phyloP scores from a whole-genome alignment of 208 protist genomes.

The Entamoeba histolytica region DNA sequence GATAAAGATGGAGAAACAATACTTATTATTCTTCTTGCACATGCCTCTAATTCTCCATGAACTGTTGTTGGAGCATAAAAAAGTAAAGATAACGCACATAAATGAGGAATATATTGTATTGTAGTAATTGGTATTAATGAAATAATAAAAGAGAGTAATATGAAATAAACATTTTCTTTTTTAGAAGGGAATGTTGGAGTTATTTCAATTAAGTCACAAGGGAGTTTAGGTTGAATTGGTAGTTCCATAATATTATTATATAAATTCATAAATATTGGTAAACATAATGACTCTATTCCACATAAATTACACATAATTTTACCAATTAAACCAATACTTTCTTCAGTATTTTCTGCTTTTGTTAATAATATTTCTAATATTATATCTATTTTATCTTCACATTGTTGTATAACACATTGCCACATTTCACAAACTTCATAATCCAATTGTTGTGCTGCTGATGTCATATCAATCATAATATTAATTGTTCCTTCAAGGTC shows the following conservation, averaged over 20 bases:
- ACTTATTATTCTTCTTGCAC: background rate
- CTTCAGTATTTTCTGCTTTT: background rate
- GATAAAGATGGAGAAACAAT: background rate
- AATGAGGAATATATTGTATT: background rate
- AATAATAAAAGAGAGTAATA: background rate
- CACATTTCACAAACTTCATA: background rate
- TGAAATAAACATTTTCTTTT: background rate
- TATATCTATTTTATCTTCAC: background rate
- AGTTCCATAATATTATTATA: too few species aligned
- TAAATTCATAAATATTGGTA: background rate
- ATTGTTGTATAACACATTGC: background rate
- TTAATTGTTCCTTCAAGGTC: background rate
- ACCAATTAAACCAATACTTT: background rate
- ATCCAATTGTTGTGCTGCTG: background rate
- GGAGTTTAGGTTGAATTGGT: background rate
- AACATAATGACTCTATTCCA: background rate
- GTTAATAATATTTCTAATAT: background rate
- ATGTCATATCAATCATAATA: background rate
- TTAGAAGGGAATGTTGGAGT: background rate
- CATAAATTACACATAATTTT: background rate
- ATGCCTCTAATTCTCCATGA: background rate
- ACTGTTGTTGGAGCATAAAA: background rate
- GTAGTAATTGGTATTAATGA: background rate
- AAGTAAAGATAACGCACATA: background rate
- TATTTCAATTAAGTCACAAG: background rate